Base-by-base conservation (phyloP, 2,329 filamentous ascomycete species). In the Penicillium sp. region DNA sequence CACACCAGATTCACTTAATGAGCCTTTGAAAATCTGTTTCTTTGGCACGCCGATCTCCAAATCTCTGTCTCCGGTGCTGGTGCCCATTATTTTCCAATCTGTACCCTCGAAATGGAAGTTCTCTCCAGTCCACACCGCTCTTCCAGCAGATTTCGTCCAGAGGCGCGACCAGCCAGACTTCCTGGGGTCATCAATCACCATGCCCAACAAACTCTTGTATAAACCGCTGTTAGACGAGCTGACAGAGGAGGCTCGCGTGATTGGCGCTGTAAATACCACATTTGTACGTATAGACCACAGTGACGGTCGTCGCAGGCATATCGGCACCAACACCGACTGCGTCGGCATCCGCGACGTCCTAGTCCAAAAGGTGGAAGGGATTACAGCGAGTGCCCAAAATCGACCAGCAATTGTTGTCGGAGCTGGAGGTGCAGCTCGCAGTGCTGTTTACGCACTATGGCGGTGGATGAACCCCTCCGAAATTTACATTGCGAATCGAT, bases 141-240 rank as follows among this genome's bases (percentile, higher is more conserved):
- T 75, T 5, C 61, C 62, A 40, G 18, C 7, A 1, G 40, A 43
- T 21, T 43, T 43, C 18, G 5, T 43, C 18, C 66, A 68, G 23
- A 69, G 74, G 61, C 66, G 67, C 40, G 58, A 65, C 42, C 72
- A 75, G 57, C 67, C 70, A 40, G 74, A 74, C 55, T 74, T 74
- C 54, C 68, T 75, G 82, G 86, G 87, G 55, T 83, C 86, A 21
- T 84, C 87, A 3, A 85, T 93, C 38, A 93, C 89, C 20, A 94
- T 93, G 89, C 90, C 90, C 0, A 86, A 90, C 77, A 93, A 94
- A 72, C 83, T 93, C 24, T 79, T 84, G 64, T 90, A 93, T 67
- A 83, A 92, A 59, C 79, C 83, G 0, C 79, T 90, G 63, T 80
- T 93, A 8, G 89, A 93, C 66, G 83, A 86, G 54, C 76, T 92